These are phyloP conservation scores for Hebeloma cylindrosporum DNA, from an alignment of 768 basidiomycete species.

Conservation along the genomic window DNA sequence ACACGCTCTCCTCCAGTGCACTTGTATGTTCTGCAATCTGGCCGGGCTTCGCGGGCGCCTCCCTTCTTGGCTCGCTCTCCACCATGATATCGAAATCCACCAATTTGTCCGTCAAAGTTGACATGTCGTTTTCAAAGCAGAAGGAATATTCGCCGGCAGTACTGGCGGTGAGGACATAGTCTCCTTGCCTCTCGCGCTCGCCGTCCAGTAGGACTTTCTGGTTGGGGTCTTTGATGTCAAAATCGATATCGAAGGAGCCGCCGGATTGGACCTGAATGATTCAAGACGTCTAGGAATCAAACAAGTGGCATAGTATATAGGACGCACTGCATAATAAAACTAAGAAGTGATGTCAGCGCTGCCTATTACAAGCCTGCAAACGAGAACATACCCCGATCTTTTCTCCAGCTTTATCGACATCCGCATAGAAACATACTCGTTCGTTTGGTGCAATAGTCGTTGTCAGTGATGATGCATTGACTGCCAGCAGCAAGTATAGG, in stretches of 20 bases:
- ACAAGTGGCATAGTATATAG: neutral
- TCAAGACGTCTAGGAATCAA: neutral
- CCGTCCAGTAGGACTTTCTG: conserved; percentile 89
- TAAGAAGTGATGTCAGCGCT: conserved; percentile 32
- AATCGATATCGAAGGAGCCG: conserved; percentile 95
- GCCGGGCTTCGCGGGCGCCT: conserved; percentile 84
- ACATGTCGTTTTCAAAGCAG: conserved; percentile 99
- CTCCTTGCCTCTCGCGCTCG: conserved; percentile 87
- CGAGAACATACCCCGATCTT: conserved; percentile 73
- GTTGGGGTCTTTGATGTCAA: conserved; percentile 87
- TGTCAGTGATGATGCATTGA: conserved; percentile 68
- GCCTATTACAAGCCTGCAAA: neutral
- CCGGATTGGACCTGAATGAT: conserved; percentile 84
- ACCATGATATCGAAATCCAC: conserved; percentile 98
- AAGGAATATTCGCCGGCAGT: conserved; percentile 88
- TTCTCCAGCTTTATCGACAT: conserved; percentile 93
- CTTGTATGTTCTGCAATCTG: conserved; percentile 92
- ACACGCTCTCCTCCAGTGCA: conserved; percentile 93
- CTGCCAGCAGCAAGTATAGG: conserved; percentile 33
- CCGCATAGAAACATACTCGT: conserved; percentile 89
- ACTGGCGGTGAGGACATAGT: conserved; percentile 96
- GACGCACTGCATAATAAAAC: conserved; percentile 94
- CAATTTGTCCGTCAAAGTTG: conserved; percentile 89
- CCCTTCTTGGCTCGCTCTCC: conserved; percentile 91
- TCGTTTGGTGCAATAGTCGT: conserved; percentile 79